Conservation (phyloP, 345 rosid genomes). For the Arabis hirsuta region DNA sequence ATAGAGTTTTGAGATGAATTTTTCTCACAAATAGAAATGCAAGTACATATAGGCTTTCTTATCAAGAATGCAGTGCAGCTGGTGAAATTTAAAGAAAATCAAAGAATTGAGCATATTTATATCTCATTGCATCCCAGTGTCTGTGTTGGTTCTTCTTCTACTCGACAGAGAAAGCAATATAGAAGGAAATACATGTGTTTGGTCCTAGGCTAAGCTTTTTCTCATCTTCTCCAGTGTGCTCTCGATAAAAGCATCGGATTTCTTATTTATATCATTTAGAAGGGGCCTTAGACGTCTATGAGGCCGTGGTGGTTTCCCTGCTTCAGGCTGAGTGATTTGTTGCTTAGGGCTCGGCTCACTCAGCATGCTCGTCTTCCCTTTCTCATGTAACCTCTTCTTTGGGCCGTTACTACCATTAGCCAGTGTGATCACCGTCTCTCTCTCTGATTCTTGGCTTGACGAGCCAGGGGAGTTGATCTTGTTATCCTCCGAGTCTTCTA, state of each 20-base stretch:
- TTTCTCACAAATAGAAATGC: slow-evolving; percentile 10
- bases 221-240: slow-evolving; percentile 41
- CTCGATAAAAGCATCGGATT: slow-evolving; percentile 42
- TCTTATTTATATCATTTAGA: slow-evolving; percentile 39
- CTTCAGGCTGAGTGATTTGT: slow-evolving; percentile 29
- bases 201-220: slow-evolving; percentile 38
- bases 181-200: slow-evolving; percentile 22
- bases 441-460: slow-evolving; percentile 31
- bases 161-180: neutral
- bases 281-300: slow-evolving; percentile 35
- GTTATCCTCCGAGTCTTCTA: slow-evolving; percentile 38
- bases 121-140: slow-evolving; percentile 27
- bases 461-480: slow-evolving; percentile 25
- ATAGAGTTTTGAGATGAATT: slow-evolving; percentile 27
- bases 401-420: slow-evolving; percentile 27
- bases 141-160: slow-evolving; percentile 25
- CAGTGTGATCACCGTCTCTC: slow-evolving; percentile 32
- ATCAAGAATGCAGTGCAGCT: slow-evolving; percentile 29
- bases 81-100: slow-evolving; percentile 6
- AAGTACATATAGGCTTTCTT: slow-evolving; percentile 30
- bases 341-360: slow-evolving; percentile 30
- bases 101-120: slow-evolving; percentile 1
- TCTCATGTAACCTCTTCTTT: slow-evolving; percentile 34
- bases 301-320: slow-evolving; percentile 30
- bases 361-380: slow-evolving; percentile 22